Evolutionary conservation across 163 green algal genomes (phyloP).

Genomic region (Scenedesmus sp.): DNA sequence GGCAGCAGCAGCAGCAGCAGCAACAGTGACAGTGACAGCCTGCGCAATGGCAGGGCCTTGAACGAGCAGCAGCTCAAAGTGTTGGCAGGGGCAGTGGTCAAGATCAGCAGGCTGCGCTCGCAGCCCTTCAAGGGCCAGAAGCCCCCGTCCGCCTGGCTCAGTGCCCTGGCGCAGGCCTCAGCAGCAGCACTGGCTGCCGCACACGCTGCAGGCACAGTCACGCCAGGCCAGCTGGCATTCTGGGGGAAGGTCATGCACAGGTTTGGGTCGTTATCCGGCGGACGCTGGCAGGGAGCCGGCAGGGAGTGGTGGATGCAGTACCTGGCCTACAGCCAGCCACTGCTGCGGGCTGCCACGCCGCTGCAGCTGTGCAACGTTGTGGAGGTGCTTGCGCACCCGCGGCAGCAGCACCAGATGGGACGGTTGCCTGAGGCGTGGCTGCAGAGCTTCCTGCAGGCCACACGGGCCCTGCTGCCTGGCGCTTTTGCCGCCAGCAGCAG

Average conservation of each 20-base stretch:
- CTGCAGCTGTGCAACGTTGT: conserved; percentile 25
- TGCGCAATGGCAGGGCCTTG: background rate
- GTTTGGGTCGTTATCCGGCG: conserved; percentile 10
- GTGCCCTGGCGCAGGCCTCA: background rate
- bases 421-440: background rate
- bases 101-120: conserved; percentile 8
- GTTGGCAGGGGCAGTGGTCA: conserved; percentile 11
- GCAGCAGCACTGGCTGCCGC: background rate
- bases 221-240: background rate
- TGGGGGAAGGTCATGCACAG: conserved; percentile 18
- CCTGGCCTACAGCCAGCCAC: background rate
- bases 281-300: conserved; percentile 22
- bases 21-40: background rate
- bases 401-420: conserved; percentile 15
- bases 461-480: background rate
- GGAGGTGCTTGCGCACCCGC: background rate
- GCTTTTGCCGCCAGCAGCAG: background rate
- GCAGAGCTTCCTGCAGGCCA: conserved; percentile 2
- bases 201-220: background rate
- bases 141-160: conserved; percentile 20
- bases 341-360: background rate
- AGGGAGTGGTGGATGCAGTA: conserved; percentile 21
- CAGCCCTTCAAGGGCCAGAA: conserved; percentile 19
- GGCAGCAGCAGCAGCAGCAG: conserved; percentile 24
- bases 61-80: background rate